Percentiles rank a stretch among this genome's conserved stretches.
Conservation (phyloP, 2,329 filamentous ascomycete species). For the Ophiocordyceps camponoti-saundersi region DNA sequence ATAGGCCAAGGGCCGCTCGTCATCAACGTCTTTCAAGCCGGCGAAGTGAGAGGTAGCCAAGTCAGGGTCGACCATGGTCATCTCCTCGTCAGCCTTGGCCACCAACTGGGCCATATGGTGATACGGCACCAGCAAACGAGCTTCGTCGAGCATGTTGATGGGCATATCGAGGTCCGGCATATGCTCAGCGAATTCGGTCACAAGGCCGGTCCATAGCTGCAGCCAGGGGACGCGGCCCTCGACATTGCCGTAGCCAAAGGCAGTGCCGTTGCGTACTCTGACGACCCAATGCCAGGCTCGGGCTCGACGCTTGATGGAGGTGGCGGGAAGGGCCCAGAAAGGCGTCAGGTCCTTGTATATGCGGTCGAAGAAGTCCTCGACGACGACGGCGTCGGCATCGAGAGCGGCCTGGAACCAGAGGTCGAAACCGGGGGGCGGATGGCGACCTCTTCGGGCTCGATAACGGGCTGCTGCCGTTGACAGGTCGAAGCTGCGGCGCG, state of each 20-base stretch:
- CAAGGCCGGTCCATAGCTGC: constrained; percentile 29
- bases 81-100: constrained; percentile 23
- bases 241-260: constrained; percentile 19
- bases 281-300: constrained; percentile 27
- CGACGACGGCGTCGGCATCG: constrained; percentile 33
- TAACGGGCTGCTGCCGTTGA: constrained; percentile 36
- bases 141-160: constrained; percentile 47
- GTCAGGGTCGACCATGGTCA: constrained; percentile 23
- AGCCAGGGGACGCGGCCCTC: constrained; percentile 26
- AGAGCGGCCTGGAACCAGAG: constrained; percentile 39
- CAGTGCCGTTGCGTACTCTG: constrained; percentile 27
- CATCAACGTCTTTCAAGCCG: constrained; percentile 20
- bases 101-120: constrained; percentile 36
- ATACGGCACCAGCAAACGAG: constrained; percentile 42
- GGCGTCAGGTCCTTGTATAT: constrained; percentile 46
- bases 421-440: constrained; percentile 48
- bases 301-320: constrained; percentile 20
- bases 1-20: constrained; percentile 15
- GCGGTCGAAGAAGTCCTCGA: constrained; percentile 48
- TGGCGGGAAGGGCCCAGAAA: constrained; percentile 37
- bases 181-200: constrained; percentile 32
- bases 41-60: constrained; percentile 26
- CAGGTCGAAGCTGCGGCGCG: constrained; percentile 29
- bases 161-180: constrained; percentile 51
- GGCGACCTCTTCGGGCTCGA: constrained; percentile 35